These are phyloP conservation scores for Aphanomyces stellatus DNA, from an alignment of 352 stramenopile genomes.

Conservation along the genomic window DNA sequence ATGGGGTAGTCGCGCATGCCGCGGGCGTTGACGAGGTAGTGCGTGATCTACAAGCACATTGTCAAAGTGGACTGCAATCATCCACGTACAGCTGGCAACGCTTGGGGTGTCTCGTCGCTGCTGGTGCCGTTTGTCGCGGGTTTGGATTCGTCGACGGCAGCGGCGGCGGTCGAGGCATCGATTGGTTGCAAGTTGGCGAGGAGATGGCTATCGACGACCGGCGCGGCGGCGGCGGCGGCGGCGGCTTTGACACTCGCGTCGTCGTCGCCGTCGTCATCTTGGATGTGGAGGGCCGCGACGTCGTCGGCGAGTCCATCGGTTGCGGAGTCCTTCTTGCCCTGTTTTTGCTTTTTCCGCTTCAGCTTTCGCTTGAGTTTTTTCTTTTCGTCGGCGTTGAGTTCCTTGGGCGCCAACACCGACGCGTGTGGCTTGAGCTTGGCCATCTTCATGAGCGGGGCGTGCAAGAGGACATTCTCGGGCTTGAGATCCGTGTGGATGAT, in stretches of 20 bases:
- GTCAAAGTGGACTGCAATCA: background rate
- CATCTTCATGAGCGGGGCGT: conserved; percentile 55
- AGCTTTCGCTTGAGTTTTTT: conserved; percentile 92
- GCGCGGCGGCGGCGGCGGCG: background rate
- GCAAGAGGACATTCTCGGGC: conserved; percentile 98
- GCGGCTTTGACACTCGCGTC: background rate
- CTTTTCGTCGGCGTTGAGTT: conserved; percentile 79
- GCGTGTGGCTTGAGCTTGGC: conserved; percentile 46
- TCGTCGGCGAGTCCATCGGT: conserved; percentile 13
- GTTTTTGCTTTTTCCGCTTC: conserved; percentile 92
- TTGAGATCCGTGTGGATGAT: conserved; percentile 99
- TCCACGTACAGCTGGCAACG: background rate
- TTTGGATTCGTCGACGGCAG: no score
- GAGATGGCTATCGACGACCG: background rate
- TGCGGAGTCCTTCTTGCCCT: conserved; percentile 41
- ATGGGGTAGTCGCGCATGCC: conserved; percentile 21
- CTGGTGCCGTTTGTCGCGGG: no score
- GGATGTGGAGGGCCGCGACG: background rate
- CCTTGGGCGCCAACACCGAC: background rate
- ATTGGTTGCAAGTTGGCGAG: background rate
- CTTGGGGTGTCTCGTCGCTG: no score
- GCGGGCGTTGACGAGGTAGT: conserved; percentile 1
- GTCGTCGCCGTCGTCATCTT: conserved; percentile 22
- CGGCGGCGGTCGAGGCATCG: background rate
- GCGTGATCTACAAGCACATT: background rate